Evolutionary conservation across 768 basidiomycete genomes (phyloP), one percentile per base, ranked within the genome.

Genomic region (Multifurca ochricompacta): DNA sequence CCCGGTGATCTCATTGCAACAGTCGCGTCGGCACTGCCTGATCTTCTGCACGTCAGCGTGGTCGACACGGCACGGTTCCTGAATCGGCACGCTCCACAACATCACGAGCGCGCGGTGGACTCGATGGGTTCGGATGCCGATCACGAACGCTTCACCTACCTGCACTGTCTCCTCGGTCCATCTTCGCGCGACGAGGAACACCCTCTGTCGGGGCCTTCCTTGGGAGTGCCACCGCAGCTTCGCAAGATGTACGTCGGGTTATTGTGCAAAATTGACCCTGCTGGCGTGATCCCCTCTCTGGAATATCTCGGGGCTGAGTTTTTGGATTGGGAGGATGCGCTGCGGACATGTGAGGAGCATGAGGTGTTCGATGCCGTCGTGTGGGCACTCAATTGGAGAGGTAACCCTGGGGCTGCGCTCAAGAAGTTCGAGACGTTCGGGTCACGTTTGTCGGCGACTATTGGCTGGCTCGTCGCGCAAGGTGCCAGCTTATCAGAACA

Each of bases 301-400:
- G 72, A 79, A 59, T 70, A 69, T 48, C 69, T 87, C 51, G 80
- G 82, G 0, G 54, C 64, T 5, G 75, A 75, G 14, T 70, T 69
- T 48, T 66, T 91, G 44, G 82, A 87, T 51, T 78, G 82, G 70
- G 58, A 69, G 2, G 70, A 77, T 19, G 71, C 84, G 23, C 70
- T 82, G 14, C 70, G 71, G 4, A 77, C 79, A 8, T 94, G 91
- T 67, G 87, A 93, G 67, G 67, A 74, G 2, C 73, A 76, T 18
- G 73, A 74, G 37, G 82, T 81, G 14, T 86, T 77, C 59, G 83
- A 90, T 45, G 90, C 88, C 8, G 83, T 87, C 21, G 70, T 97
- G 4, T 97, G 94, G 94, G 75, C 82, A 2, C 69, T 83, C 42
- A 77, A 91, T 60, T 75, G 77, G 63, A 74, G 73, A 39, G 87